Base-by-base conservation (phyloP, 2,329 filamentous ascomycete species). In the Talaromyces sp. region DNA sequence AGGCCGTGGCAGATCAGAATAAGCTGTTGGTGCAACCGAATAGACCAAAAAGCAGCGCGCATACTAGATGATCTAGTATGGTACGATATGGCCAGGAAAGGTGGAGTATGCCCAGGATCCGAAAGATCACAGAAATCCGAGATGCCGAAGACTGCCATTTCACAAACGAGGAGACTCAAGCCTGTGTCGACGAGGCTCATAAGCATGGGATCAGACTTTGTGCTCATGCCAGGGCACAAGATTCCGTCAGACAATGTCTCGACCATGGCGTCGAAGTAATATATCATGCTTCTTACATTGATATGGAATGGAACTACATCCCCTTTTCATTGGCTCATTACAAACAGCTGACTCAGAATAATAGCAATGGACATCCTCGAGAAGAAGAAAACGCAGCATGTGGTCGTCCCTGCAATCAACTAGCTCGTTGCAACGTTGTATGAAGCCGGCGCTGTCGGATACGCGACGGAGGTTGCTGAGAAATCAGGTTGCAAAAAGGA, bases 101-200 rank as follows among this genome's bases (percentile, higher is more conserved):
- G n/a, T n/a, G n/a, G n/a, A n/a, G n/a, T n/a, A n/a, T n/a, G n/a
- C n/a, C n/a, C n/a, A n/a, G n/a, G n/a, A n/a, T n/a, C n/a, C n/a
- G n/a, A n/a, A n/a, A n/a, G 22, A 49, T 49, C 11, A 49, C 45
- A 7, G 11, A 49, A 25, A 25, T 15, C 22, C 13, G 45, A 13
- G 45, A 49, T 27, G 80, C 80, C 0, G 74, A 80, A 66, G 79
- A 82, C 31, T 81, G 80, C 67, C 83, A 82, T 67, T 84, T 79
- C 63, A 78, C 74, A 0, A 76, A 80, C 27, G 80, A 79, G 40
- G 81, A 83, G 67, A 83, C 81, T 0, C 78, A 76, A 4, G 81
- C 80, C 1, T 82, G 80, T 65, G 81, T 83, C 0, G 80, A 83
- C 8, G 81, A 83, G 67, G 82, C 77, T 0, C 82, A 83, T 61